Base-by-base conservation (phyloP, 2,329 filamentous ascomycete species). In the Monosporascus sp. region DNA sequence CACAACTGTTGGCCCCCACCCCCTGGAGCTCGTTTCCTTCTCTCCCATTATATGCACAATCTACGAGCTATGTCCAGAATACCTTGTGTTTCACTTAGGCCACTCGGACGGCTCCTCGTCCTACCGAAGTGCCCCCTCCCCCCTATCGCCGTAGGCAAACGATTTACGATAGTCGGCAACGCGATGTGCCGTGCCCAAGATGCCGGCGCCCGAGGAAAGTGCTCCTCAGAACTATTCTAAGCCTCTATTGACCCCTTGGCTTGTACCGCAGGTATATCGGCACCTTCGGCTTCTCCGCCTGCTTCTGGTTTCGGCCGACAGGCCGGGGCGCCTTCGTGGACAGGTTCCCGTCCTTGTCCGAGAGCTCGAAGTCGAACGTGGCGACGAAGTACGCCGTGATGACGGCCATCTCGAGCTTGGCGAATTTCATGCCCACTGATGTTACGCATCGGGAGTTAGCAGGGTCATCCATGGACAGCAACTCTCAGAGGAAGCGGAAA, bases 361-460 rank as follows among this genome's bases (percentile, higher is more conserved):
- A 59, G 11, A 77, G 63, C 27, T 70, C 63, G 53, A 74, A 71
- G 48, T 78, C 72, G 56, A 78, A 79, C 37, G 68, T 68, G 3
- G 73, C 73, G 31, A 77, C 51, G 54, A 76, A 78, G 59, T 76
- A 76, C 0, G 75, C 74, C 0, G 71, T 72, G 53, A 79, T 77
- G 51, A 79, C 58, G 47, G 74, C 74, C 55, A 73, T 72, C 60
- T 79, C 77, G 2, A 79, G 65, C 59, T 78, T 78, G 1, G 77
- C 76, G 57, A 79, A 79, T 51, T 51, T 58, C 63, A 62, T 64
- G 19, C 63, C 51, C 69, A 71, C 70, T 65, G 14, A 5, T 11
- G 31, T 35, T 35, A 52, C 51, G 51, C 57, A 60, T 19, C 55
- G 1, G 56, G 41, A 52, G 51, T 62, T 50, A 49, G 19, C 65